Conservation (phyloP, 805 yeast genomes). For the Saccharomyces kudriavzevii region DNA sequence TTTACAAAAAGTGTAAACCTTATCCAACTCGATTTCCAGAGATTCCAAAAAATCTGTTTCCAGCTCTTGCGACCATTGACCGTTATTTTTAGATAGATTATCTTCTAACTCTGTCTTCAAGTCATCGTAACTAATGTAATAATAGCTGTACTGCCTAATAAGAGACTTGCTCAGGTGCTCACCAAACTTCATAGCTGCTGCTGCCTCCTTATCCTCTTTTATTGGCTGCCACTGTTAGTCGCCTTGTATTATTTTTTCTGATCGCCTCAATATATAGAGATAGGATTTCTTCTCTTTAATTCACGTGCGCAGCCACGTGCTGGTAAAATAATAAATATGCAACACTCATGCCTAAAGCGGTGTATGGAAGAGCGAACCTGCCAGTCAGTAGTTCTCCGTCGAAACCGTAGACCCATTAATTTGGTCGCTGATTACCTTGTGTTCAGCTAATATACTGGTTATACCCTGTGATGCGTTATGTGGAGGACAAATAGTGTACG, state of each 20-base stretch:
- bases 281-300: background rate
- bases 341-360: background rate
- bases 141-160: conserved; percentile 82
- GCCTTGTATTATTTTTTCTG: background rate
- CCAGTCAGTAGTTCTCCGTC: background rate
- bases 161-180: conserved; percentile 84
- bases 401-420: background rate
- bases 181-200: conserved; percentile 75
- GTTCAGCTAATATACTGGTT: background rate
- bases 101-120: conserved; percentile 73
- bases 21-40: conserved; percentile 80
- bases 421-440: background rate
- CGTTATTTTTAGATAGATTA: conserved; percentile 46
- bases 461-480: background rate
- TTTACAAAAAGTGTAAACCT: conserved; percentile 84
- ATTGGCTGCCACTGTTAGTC: background rate
- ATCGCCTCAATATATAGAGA: background rate
- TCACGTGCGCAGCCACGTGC: background rate
- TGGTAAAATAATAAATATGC: background rate
- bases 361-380: background rate
- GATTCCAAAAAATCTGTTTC: conserved; percentile 75
- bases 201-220: background rate
- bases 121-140: conserved; percentile 87
- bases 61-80: conserved; percentile 62
- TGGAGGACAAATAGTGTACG: background rate